phyloP scores from a whole-genome alignment of 2,329 filamentous ascomycete genomes.

The Pseudogymnoascus sp. region DNA sequence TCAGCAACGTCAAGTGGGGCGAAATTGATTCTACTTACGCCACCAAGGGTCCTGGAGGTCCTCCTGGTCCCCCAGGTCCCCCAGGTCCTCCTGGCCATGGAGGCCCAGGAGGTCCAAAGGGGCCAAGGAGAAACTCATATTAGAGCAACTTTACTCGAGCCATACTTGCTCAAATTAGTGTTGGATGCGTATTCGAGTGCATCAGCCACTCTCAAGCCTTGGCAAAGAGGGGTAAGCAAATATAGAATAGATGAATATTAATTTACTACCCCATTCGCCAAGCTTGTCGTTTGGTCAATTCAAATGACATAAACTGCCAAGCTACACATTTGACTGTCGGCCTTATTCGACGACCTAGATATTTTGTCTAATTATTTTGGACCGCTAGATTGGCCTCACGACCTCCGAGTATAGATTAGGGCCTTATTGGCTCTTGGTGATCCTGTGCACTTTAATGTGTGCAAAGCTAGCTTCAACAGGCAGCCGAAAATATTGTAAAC shows the following conservation, averaged over 20 bases:
- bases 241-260: conserved; percentile 4
- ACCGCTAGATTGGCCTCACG: background rate
- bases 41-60: background rate
- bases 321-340: background rate
- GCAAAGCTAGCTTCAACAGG: too few relatives aligned
- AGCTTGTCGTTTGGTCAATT: background rate
- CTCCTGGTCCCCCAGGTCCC: background rate
- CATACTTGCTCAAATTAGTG: background rate
- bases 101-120: background rate
- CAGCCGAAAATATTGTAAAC: background rate
- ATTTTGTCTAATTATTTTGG: background rate
- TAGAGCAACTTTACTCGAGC: background rate
- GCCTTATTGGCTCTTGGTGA: background rate
- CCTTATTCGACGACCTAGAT: background rate
- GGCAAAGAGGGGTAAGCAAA: conserved; percentile 1
- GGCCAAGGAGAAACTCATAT: background rate
- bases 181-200: background rate
- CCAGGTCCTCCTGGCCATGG: too few relatives aligned
- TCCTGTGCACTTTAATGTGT: too few relatives aligned
- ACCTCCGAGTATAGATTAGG: background rate
- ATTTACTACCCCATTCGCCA: background rate
- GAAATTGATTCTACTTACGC: conserved; percentile 49
- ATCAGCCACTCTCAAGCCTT: background rate
- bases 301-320: background rate
- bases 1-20: conserved; percentile 53